Percentiles rank a stretch among this genome's conserved stretches.
Evolutionary conservation across 306 rosid species (phyloP).

Genomic region (Lablab purpureus): DNA sequence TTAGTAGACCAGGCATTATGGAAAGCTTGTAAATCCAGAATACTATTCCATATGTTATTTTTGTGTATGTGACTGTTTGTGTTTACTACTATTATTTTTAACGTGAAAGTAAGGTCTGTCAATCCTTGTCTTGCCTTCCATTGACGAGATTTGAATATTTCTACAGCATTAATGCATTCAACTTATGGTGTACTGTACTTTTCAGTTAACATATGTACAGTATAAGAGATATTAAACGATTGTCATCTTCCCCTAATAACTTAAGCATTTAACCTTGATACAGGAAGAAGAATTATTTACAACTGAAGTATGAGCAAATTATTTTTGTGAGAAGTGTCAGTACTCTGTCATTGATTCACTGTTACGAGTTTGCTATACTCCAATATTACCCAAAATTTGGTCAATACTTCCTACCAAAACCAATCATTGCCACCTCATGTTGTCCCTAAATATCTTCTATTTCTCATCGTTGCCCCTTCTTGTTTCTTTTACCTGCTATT

Average conservation of each 20-base stretch:
- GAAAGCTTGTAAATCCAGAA: not conserved
- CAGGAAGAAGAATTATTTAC: conserved; percentile 14
- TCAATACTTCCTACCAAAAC: not conserved
- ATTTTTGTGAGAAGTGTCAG: not conserved
- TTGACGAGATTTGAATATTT: not conserved
- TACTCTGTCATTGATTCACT: not conserved
- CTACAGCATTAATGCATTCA: not conserved
- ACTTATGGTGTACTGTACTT: not conserved
- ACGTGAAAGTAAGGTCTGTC: conserved; percentile 1
- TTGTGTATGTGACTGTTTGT: not conserved
- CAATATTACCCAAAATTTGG: not conserved
- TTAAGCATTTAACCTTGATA: not conserved
- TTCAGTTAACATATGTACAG: conserved; percentile 6
- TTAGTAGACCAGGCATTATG: not conserved
- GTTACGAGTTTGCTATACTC: not conserved
- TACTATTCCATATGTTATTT: not conserved
- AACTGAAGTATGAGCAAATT: not conserved
- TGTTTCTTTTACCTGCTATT: not conserved
- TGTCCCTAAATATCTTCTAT: not conserved
- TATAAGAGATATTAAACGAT: not conserved
- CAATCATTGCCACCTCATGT: not conserved
- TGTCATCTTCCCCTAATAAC: not conserved
- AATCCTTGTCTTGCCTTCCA: not conserved
- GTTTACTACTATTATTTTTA: not conserved
- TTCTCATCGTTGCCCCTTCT: not conserved